Base-by-base conservation (phyloP, 805 yeast species). In the Candida nitratophila region DNA sequence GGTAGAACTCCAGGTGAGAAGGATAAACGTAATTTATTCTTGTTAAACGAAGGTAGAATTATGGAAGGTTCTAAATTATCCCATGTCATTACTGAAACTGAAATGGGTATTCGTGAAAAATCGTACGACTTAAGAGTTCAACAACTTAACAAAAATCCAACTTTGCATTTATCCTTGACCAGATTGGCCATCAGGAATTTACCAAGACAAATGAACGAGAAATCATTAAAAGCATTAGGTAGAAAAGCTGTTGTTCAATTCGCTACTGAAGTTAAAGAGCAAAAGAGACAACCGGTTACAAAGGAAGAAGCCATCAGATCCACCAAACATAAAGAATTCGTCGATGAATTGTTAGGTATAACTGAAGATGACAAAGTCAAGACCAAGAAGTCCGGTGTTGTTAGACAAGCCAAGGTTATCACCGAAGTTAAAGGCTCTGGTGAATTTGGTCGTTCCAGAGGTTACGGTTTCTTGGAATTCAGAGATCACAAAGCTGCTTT, bases 231-330 rank as follows among this genome's bases (percentile, higher is more conserved):
- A 59, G 95, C 95, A 1, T 71, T 93, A 41, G 97, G 95, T 34
- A 82, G 99, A 64, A 86, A 87, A 61, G 97, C 96, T 1, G 87
- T 93, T 46, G 96, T 93, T 20, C 84, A 84, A 55, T 93, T 91
- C 68, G 97, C 98, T 14, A 85, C 78, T 19, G 96, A 91, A 60
- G 96, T 86, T 7, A 83, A 76, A 54, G 75, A 78, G 35, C 81
- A 70, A 4, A 64, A 69, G 44, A 81, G 99, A 66, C 96, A 87
- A 54, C 85, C 95, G 9, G 70, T 93, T 44, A 82, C 88, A 32
- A 86, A 87, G 63, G 99, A 93, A 63, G 99, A 93, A 68, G 65
- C 85, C 19, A 73, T 70, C 43, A 79, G 98, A 57, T 89, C 98
- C 2, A 74, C 79, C 4, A 81, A 80, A 53, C 80, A 74, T 56